These are phyloP conservation scores for Hemisphaericaspora xylofermentans DNA, from an alignment of 1,139 yeast species.

Conservation along the genomic window DNA sequence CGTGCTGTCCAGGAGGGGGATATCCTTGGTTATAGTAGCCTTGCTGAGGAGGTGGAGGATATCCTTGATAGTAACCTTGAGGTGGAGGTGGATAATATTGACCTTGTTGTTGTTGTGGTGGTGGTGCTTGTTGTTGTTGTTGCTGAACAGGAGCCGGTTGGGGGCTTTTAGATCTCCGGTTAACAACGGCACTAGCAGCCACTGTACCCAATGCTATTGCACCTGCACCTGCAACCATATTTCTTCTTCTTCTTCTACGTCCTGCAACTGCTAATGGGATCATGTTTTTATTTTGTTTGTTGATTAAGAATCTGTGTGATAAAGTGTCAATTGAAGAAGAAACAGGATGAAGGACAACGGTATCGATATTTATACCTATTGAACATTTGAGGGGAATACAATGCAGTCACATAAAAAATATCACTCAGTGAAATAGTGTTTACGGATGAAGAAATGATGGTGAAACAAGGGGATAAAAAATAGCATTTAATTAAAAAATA, in stretches of 20 bases:
- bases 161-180: neutral
- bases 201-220: constrained; percentile 6
- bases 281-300: too few species aligned
- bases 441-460: too few species aligned
- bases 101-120: constrained; percentile 3
- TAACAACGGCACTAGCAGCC: constrained; percentile 4
- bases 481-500: too few species aligned
- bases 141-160: neutral
- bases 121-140: constrained; percentile 4
- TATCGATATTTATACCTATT: too few species aligned
- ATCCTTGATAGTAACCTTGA: neutral
- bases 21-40: constrained; percentile 8
- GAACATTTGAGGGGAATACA: too few species aligned
- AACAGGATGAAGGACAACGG: too few species aligned
- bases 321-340: too few species aligned
- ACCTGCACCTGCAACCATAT: constrained; percentile 5
- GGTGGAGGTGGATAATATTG: neutral
- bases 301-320: too few species aligned
- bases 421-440: too few species aligned
- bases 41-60: neutral
- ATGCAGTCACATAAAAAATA: too few species aligned
- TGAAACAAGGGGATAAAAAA: too few species aligned
- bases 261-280: neutral
- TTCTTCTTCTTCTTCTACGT: constrained; percentile 7
- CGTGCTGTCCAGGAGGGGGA: constrained; percentile 16